Evolutionary conservation across 768 basidiomycete genomes (phyloP).

Genomic region (Xanthoconium purpureum): DNA sequence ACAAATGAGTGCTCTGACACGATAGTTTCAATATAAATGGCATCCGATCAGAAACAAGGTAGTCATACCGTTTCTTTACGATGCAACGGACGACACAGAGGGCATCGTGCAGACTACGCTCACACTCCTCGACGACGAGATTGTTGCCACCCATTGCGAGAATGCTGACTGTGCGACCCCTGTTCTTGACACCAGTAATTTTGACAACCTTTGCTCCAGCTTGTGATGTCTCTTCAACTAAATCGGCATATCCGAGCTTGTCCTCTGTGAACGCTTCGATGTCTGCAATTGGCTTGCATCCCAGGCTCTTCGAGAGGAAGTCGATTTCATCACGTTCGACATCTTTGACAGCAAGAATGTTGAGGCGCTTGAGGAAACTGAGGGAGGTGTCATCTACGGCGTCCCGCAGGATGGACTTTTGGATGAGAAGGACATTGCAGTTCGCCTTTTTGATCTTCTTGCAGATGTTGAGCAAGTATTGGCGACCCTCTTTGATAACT

Average conservation of each 20-base stretch:
- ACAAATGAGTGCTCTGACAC: conserved; percentile 78
- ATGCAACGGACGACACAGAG: conserved; percentile 98
- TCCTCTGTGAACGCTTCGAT: conserved; percentile 98
- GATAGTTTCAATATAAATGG: not conserved
- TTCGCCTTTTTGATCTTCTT: conserved; percentile 99
- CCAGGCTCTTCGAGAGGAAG: conserved; percentile 91
- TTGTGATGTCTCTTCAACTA: conserved; percentile 84
- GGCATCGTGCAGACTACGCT: conserved; percentile 96
- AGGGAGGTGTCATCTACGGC: conserved; percentile 98
- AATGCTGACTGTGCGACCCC: conserved; percentile 91
- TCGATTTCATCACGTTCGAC: conserved; percentile 98
- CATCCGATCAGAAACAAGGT: not conserved
- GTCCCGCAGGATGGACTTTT: conserved; percentile 98
- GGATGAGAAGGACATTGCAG: conserved; percentile 97
- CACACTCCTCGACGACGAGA: conserved; percentile 94
- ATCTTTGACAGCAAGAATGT: conserved; percentile 95
- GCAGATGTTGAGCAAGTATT: conserved; percentile 96
- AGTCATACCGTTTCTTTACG: conserved; percentile 89
- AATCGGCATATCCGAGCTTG: conserved; percentile 94
- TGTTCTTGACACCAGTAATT: conserved; percentile 92
- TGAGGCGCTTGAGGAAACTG: conserved; percentile 94
- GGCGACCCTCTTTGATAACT: conserved; percentile 97
- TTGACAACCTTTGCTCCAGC: conserved; percentile 88
- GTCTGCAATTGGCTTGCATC: conserved; percentile 94
- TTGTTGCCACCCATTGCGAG: conserved; percentile 92